Conservation (phyloP, 148 eudicot species). For the Rhododendron kiyosumense region DNA sequence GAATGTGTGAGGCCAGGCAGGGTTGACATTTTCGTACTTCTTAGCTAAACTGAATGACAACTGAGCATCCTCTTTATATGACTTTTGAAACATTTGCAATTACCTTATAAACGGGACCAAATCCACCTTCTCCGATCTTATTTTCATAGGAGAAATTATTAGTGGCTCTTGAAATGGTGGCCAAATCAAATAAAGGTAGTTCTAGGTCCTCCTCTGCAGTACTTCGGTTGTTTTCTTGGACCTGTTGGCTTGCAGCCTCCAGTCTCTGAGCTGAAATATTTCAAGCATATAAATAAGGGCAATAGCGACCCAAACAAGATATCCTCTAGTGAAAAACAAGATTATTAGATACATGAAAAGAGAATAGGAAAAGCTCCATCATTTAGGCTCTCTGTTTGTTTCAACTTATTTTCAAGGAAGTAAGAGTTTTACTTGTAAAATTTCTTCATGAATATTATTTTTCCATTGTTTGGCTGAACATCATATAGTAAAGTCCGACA, state of each 20-base stretch:
- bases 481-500: background rate
- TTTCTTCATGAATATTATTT: background rate
- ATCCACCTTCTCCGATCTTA: background rate
- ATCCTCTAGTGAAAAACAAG: background rate
- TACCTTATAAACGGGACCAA: background rate
- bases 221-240: background rate
- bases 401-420: background rate
- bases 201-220: slow-evolving; percentile 21
- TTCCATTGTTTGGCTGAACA: background rate
- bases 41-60: background rate
- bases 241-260: background rate
- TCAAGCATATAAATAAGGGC: background rate
- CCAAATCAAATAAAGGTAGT: slow-evolving; percentile 17
- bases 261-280: slow-evolving; percentile 6
- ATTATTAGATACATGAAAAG: background rate
- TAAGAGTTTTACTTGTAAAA: background rate
- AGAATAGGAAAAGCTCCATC: background rate
- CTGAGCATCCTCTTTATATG: too few relatives aligned
- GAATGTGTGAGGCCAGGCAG: too few relatives aligned
- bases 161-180: slow-evolving; percentile 21
- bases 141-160: slow-evolving; percentile 21
- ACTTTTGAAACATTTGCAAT: too few relatives aligned
- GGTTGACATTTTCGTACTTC: too few relatives aligned
- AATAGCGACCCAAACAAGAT: background rate
- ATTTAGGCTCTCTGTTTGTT: background rate